Evolutionary conservation across 2,329 filamentous ascomycete species (phyloP).

Genomic region (Cordyceps javanica): DNA sequence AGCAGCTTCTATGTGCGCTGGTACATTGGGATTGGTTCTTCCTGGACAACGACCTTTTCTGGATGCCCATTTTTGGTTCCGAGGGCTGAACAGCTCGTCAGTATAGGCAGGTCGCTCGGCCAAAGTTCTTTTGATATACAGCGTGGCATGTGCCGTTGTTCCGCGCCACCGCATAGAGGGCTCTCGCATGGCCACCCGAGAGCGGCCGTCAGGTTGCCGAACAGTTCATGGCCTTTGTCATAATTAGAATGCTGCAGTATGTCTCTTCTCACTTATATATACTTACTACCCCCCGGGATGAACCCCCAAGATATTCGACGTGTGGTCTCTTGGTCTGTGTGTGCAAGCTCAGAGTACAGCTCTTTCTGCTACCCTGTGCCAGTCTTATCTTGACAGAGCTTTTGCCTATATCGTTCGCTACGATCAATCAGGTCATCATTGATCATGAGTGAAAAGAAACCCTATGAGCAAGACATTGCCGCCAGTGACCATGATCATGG

Average conservation of each 20-base stretch:
- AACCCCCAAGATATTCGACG: neutral
- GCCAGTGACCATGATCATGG: neutral
- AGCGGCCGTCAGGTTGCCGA: no score
- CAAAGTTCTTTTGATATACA: neutral
- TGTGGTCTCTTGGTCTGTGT: neutral
- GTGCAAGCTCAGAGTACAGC: neutral
- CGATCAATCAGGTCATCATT: no score
- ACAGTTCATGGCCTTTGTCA: neutral
- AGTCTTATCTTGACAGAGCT: neutral
- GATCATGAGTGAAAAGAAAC: constrained; percentile 3
- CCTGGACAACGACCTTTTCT: neutral
- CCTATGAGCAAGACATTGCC: neutral
- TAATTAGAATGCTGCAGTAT: neutral
- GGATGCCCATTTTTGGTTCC: neutral
- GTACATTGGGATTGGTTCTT: neutral
- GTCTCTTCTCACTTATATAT: neutral
- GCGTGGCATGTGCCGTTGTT: neutral
- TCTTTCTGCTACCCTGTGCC: neutral
- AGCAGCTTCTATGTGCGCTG: neutral
- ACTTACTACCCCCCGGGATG: neutral
- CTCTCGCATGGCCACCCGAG: no score
- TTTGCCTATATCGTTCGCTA: no score
- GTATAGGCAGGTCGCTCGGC: neutral
- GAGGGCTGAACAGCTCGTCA: neutral
- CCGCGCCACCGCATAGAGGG: neutral